Base-by-base conservation (phyloP, 345 rosid species). In the Carallia pectinifolia region DNA sequence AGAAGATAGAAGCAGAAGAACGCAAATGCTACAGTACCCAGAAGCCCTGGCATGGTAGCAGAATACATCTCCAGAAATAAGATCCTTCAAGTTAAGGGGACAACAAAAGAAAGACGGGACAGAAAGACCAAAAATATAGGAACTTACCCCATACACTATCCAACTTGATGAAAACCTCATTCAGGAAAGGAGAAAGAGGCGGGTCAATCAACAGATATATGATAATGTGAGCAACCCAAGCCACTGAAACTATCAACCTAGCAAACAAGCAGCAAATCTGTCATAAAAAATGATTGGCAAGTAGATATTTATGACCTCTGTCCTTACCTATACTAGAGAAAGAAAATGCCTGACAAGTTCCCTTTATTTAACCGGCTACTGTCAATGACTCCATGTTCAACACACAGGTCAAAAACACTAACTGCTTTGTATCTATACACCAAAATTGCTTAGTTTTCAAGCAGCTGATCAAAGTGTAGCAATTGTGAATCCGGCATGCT, bases 141-240 rank as follows among this genome's bases (percentile, higher is more conserved):
- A 61, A 70, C 72, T 85, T 84, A 96, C 99, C 99, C 99, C 99
- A 96, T 15, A 90, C 62, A 73, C 85, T 87, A 79, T 96, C 99
- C 87, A 96, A 89, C 85, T 96, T 96, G 83, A 96, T 89, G 81
- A 96, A 96, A 83, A 96, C 93, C 83, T 89, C 98, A 53, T 96
- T 96, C 69, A 96, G 82, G 80, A 96, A 90, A 70, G 99, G 85
- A 71, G 93, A 86, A 64, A 96, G 93, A 61, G 99, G 99, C 13
- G 99, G 99, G 58, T 83, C 86, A 61, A 96, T 78, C 78, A 96
- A 81, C 59, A 92, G 84, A 78, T 96, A 92, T 66, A 92, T 87
- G 76, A 96, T 74, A 68, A 96, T 96, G 74, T 96, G 99, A 78
- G 87, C 96, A 78, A 92, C 68, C 98, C 99, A 96, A 72, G 99